These are phyloP conservation scores for Stachybotrys echinatus DNA, from an alignment of 2,329 filamentous ascomycete species.

Conservation along the genomic window DNA sequence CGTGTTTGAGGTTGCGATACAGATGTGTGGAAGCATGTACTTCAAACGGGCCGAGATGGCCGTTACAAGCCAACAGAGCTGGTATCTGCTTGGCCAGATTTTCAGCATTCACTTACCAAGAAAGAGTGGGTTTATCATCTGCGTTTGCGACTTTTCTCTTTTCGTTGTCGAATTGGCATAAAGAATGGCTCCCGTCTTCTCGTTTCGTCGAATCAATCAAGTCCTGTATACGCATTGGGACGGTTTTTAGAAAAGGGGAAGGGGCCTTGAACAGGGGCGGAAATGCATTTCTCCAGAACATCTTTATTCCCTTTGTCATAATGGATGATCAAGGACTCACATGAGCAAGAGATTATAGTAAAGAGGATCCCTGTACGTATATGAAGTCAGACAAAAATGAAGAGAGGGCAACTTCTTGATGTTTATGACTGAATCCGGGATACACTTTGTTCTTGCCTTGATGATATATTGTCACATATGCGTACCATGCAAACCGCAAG, in stretches of 20 bases:
- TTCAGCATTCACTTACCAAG: background rate
- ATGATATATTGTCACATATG: no score
- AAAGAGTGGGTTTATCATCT: constrained; percentile 4
- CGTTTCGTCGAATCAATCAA: constrained; percentile 2
- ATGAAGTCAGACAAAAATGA: constrained; percentile 7
- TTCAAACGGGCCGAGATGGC: no score
- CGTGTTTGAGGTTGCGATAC: no score
- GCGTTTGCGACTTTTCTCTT: constrained; percentile 1
- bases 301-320: background rate
- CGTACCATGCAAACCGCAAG: no score
- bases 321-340: background rate
- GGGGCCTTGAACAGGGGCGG: background rate
- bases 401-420: constrained; percentile 12
- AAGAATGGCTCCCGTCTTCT: background rate
- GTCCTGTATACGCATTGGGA: constrained; percentile 16
- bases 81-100: constrained; percentile 18
- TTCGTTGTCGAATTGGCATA: background rate
- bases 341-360: constrained; percentile 4
- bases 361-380: constrained; percentile 10
- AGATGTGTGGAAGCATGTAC: no score
- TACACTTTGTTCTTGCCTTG: no score
- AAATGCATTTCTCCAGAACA: background rate
- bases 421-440: no score
- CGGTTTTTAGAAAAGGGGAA: background rate
- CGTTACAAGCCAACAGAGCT: constrained; percentile 17